phyloP scores from a whole-genome alignment of 495 filamentous ascomycete genomes.

The Daldinia caldariorum region DNA sequence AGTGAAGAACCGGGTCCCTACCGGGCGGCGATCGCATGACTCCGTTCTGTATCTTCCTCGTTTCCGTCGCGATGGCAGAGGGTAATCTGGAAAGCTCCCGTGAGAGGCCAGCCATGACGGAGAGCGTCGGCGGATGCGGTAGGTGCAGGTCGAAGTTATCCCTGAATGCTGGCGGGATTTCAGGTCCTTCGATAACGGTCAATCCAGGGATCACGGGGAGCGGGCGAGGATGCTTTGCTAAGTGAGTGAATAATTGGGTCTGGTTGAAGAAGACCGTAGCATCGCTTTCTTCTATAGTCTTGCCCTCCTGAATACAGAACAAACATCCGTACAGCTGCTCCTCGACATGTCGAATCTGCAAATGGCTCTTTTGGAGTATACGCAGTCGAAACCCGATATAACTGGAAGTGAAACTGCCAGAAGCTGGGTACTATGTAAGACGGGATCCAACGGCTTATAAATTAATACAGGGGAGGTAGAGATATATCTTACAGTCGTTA shows the following conservation, averaged over 20 bases:
- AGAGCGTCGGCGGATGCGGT: slow-evolving; percentile 43
- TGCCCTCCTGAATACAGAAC: slow-evolving; percentile 54
- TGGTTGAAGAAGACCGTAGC: slow-evolving; percentile 56
- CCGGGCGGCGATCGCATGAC: slow-evolving; percentile 50
- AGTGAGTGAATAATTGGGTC: slow-evolving; percentile 52
- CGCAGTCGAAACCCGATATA: slow-evolving; percentile 52
- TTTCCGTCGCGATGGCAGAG: slow-evolving; percentile 49
- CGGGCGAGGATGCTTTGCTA: slow-evolving; percentile 55
- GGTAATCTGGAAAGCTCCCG: slow-evolving; percentile 49
- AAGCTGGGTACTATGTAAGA: slow-evolving; percentile 35
- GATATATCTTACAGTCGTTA: slow-evolving; percentile 47
- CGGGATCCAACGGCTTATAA: not conserved
- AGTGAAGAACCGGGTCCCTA: slow-evolving; percentile 52
- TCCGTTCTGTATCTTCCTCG: slow-evolving; percentile 44
- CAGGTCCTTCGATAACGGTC: slow-evolving; percentile 48
- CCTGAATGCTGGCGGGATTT: slow-evolving; percentile 31
- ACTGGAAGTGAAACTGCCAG: slow-evolving; percentile 49
- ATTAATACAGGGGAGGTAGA: not conserved
- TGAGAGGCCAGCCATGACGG: slow-evolving; percentile 45
- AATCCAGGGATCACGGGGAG: slow-evolving; percentile 54
- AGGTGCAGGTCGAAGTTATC: slow-evolving; percentile 62
- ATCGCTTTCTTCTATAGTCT: slow-evolving; percentile 52
- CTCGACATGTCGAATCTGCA: slow-evolving; percentile 49
- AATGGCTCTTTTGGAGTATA: slow-evolving; percentile 56
- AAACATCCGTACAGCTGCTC: slow-evolving; percentile 54